Evolutionary conservation across 148 eudicot genomes (phyloP).

Genomic region (Pharnaceum exiguum): DNA sequence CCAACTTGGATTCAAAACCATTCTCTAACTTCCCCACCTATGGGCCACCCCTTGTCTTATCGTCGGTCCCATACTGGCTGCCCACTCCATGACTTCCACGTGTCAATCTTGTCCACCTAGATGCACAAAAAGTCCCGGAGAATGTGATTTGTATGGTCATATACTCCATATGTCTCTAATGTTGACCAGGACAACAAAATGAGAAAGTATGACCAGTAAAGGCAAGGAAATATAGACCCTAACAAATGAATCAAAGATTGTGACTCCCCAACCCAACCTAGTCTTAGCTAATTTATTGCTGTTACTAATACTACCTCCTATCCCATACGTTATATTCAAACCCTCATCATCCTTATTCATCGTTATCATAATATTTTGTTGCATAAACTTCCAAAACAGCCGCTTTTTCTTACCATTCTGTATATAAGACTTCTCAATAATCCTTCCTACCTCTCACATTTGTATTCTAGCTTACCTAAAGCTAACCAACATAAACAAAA

Average conservation of each 20-base stretch:
- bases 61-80: neutral
- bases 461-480: neutral
- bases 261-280: slow-evolving; percentile 13
- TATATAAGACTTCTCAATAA: neutral
- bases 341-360: slow-evolving; percentile 7
- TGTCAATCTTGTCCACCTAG: neutral
- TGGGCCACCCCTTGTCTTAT: neutral
- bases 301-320: too few species aligned
- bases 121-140: slow-evolving; percentile 12
- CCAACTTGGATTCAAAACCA: slow-evolving; percentile 11
- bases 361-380: neutral
- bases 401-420: slow-evolving; percentile 16
- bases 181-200: slow-evolving; percentile 21
- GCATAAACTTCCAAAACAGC: neutral
- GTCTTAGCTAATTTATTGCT: neutral
- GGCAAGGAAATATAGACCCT: neutral
- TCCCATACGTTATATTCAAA: slow-evolving; percentile 25
- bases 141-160: slow-evolving; percentile 15
- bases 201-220: slow-evolving; percentile 28
- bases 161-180: neutral
- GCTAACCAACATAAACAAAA: neutral
- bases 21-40: neutral
- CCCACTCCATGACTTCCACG: slow-evolving; percentile 6
- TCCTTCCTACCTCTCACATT: neutral
- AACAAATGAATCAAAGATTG: slow-evolving; percentile 16